phyloP scores from a whole-genome alignment of 179 eudicot genomes.

The Dionaea muscipula region DNA sequence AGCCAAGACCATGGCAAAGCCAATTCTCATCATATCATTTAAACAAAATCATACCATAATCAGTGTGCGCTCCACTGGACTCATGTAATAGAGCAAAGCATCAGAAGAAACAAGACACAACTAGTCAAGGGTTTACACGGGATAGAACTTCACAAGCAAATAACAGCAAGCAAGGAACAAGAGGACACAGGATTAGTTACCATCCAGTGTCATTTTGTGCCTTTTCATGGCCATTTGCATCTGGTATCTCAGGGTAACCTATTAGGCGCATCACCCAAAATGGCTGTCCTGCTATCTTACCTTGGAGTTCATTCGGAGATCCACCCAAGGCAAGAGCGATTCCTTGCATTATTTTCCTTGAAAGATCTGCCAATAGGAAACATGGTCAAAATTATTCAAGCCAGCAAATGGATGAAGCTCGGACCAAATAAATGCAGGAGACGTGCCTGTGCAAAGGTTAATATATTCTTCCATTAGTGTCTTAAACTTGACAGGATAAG shows the following conservation, averaged over 20 bases:
- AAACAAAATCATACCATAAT: slow-evolving; percentile 49
- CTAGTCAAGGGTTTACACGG: too few relatives aligned
- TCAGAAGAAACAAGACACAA: too few relatives aligned
- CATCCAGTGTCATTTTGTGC: slow-evolving; percentile 59
- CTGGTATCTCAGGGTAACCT: slow-evolving; percentile 57
- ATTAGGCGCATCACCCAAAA: slow-evolving; percentile 87
- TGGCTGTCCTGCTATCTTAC: slow-evolving; percentile 66
- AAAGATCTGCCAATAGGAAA: slow-evolving; percentile 41
- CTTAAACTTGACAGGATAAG: slow-evolving; percentile 48
- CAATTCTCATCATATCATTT: background rate
- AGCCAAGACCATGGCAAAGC: background rate
- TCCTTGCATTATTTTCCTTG: slow-evolving; percentile 77
- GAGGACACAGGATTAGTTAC: slow-evolving; percentile 22
- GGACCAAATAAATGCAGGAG: background rate
- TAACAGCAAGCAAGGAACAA: slow-evolving; percentile 5
- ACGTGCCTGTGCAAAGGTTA: slow-evolving; percentile 59
- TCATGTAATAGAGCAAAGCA: slow-evolving; percentile 13
- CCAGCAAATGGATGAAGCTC: background rate
- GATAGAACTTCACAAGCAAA: too few relatives aligned
- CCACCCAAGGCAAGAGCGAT: slow-evolving; percentile 77
- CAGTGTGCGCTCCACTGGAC: slow-evolving; percentile 89
- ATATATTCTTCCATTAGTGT: slow-evolving; percentile 62
- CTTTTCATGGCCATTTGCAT: slow-evolving; percentile 26
- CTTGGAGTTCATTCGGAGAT: slow-evolving; percentile 50
- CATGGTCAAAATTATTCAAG: background rate